Evolutionary conservation across 164 flowering plant species (phyloP), one percentile per base, ranked within the genome.

Genomic region (Magnolia changhungtana): DNA sequence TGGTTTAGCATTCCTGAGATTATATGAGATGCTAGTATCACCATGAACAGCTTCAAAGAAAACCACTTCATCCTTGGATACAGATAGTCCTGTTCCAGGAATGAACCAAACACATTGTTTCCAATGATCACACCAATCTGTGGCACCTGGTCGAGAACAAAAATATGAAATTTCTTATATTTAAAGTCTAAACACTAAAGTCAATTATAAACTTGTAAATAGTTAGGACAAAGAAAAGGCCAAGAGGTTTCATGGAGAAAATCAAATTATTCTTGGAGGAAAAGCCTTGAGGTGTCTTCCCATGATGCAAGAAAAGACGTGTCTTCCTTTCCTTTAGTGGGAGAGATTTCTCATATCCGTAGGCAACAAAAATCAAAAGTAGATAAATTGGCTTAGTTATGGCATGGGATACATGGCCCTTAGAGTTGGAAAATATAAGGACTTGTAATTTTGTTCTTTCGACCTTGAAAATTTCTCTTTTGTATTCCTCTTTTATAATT

Each of bases 121-220:
- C 99, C 98, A 95, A 77, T 95, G 99, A 82, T 95, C 98, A 85
- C 98, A 89, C 99, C 99, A 95, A 79, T 87, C 78, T 21, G 82
- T 69, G 76, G 80, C 74, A 78, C 91, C 98, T 86, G 74, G 64
- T 59, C 61, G 79, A 79, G 67, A 69, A 81, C 63, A 69, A 64
- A 80, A 73, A 80, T 23, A 55, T 55, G 16, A 67, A 80, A 9
- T 58, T 24, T 59, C 9, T 58, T 76, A 58, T 63, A 68, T 50
- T 50, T 37, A 37, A 4, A 37, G 45, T 4, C 45, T 37, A 37
- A 37, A 37, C 45, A 37, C 13, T 9, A 16, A 55, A 55, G 61
- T 55, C 13, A 55, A 55, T 55, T 11, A 16, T 37, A 37, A 55
- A 55, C 16, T 11, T 55, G 61, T 16, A 55, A 55, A 55, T 55